Base-by-base conservation (phyloP, 768 basidiomycete genomes). In the Saitozyma sp. region DNA sequence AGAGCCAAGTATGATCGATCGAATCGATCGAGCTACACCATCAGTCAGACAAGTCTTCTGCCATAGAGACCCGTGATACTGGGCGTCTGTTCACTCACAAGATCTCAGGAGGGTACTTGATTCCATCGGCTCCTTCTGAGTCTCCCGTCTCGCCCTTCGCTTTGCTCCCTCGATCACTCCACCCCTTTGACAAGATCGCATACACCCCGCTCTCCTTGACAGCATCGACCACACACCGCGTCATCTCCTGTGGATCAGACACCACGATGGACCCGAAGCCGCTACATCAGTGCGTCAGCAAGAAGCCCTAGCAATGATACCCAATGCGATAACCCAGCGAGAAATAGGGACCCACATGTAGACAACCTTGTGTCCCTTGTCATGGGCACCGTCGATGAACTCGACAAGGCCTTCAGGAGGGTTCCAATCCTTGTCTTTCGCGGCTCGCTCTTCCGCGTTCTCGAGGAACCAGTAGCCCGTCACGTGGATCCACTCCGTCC, bases 251-350 rank as follows among this genome's bases (percentile, higher is more conserved):
- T 3, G 95, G 94, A 78, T 99, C 92, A 20, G 93, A 89, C 51
- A 99, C 94, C 60, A 99, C 92, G 65, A 98, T 95, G 61, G 92
- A 94, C 41, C 94, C 94, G 74, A 97, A 98, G 41, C 95, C 95
- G 42, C 74, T 75, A 39, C 3, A 14, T 9, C 13, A 20, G 29
- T 29, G 29, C 37, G 45, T 54, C 16, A 46, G 50, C 19, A 54
- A 46, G 51, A 50, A 2, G 29, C 29, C 29, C 55, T 9, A 13
- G 17, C 2, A 40, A 1, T 29, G 16, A 3, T n/a, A n/a, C 14
- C 16, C 20, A 41, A 16, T 40, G 13, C 29, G 29, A 42, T 49
- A n/a, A 41, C 10, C 7, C 39, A 16, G 14, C 17, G 45, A 20
- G 11, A 38, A 10, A 14, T 9, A 58, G 29, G 29, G 29, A 29